These are phyloP conservation scores for Trichoderma sp. DNA, from an alignment of 2,329 filamentous ascomycete species.

Conservation along the genomic window DNA sequence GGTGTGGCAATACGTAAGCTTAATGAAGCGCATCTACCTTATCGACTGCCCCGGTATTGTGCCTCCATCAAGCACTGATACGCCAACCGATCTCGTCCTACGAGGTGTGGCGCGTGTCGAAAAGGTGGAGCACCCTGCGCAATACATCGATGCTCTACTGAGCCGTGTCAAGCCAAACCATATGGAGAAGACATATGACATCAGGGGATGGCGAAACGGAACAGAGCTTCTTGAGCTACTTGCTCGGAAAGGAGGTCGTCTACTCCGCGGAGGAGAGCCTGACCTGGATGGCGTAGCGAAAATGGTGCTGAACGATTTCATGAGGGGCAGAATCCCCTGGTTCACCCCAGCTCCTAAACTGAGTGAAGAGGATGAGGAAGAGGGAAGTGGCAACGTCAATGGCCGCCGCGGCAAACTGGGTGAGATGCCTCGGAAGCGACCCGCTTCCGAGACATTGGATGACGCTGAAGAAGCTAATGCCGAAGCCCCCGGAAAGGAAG, in stretches of 20 bases:
- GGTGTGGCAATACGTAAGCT: conserved; percentile 95
- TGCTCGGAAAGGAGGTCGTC: conserved; percentile 80
- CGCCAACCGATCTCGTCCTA: conserved; percentile 83
- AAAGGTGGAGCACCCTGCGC: conserved; percentile 93
- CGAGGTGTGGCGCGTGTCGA: conserved; percentile 92
- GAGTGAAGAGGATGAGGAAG: conserved; percentile 47
- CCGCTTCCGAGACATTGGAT: conserved; percentile 56
- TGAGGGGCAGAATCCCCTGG: conserved; percentile 95
- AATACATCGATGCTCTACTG: conserved; percentile 87
- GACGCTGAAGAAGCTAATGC: conserved; percentile 41
- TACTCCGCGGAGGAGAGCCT: conserved; percentile 90
- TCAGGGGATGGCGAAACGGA: conserved; percentile 75
- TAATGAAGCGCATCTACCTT: conserved; percentile 87
- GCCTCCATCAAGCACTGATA: conserved; percentile 81
- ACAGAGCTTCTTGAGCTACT: conserved; percentile 85
- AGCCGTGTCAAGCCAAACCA: conserved; percentile 80
- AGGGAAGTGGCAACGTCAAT: conserved; percentile 55
- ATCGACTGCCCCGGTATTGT: conserved; percentile 98
- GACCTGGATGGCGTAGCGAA: conserved; percentile 94
- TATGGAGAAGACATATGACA: conserved; percentile 88
- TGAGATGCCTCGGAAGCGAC: conserved; percentile 84
- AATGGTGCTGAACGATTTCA: conserved; percentile 95
- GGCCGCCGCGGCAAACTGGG: conserved; percentile 78
- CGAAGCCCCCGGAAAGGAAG: conserved; percentile 33
- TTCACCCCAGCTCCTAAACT: conserved; percentile 73